Conservation (phyloP, 495 filamentous ascomycete species). For the Tuber microsphaerosporum region DNA sequence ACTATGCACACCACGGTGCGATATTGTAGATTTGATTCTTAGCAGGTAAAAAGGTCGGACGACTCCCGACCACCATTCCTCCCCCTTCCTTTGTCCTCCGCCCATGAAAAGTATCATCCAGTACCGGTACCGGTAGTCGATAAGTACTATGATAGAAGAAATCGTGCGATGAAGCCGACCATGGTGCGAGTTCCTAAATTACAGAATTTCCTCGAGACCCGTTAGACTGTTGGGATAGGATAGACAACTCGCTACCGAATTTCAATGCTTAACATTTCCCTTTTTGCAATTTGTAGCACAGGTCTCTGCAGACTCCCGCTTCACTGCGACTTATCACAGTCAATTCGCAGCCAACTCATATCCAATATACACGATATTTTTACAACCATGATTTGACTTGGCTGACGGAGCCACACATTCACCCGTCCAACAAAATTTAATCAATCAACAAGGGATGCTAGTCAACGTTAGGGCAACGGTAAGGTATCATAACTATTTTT, state of each 20-base stretch:
- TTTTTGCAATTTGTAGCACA: constrained; percentile 5
- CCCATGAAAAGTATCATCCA: background rate
- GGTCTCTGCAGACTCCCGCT: constrained; percentile 15
- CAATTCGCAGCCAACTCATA: background rate
- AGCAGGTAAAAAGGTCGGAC: background rate
- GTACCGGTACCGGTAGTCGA: background rate
- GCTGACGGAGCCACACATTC: constrained; percentile 27
- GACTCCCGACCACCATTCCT: background rate
- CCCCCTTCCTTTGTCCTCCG: background rate
- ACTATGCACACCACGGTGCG: background rate
- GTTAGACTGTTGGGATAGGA: background rate
- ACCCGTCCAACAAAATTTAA: background rate
- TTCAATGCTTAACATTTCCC: constrained; percentile 8
- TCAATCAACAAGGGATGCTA: background rate
- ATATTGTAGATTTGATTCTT: background rate
- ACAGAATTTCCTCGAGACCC: background rate
- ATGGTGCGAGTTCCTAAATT: background rate
- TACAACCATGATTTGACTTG: constrained; percentile 8
- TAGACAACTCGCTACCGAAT: constrained; percentile 28
- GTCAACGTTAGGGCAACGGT: background rate
- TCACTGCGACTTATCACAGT: background rate
- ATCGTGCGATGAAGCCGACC: background rate
- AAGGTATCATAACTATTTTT: background rate
- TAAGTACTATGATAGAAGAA: background rate
- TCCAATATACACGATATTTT: background rate